Evolutionary conservation across 2,329 filamentous ascomycete species (phyloP), one percentile per base, ranked within the genome.

Genomic region (Westerdykella aurantiaca): DNA sequence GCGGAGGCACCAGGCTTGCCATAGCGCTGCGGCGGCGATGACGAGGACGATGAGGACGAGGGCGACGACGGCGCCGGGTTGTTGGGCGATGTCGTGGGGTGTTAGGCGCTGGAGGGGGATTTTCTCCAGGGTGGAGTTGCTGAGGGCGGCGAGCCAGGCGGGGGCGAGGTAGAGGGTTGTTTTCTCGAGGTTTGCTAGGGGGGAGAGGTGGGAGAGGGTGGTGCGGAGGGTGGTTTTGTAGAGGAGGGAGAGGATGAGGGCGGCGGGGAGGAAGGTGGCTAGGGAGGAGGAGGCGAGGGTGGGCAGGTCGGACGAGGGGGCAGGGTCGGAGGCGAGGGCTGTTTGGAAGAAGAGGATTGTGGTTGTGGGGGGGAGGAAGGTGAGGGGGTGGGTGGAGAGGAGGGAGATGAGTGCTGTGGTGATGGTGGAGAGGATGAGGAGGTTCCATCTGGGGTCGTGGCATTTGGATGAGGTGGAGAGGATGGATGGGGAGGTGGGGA

Each of bases 101-200:
- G 63, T 67, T 7, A 68, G 56, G 2, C 65, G 60, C 35, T 61
- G 56, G 33, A 68, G 57, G 18, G 65, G 64, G 25, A 68, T 66
- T 34, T 46, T 50, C 6, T 66, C 63, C 17, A 67, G 53, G 1
- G 63, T 65, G 23, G 64, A 49, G 37, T 63, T 65, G 25, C 48
- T 52, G 2, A 68, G 43, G 5, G 64, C 60, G 7, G 63, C 63
- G 1, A 67, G 53, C 65, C 65, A 68, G 38, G 54, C 56, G 12
- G 50, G 60, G 18, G 63, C 64, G 1, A 67, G 42, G 64, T 64
- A 68, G 0, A 68, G 50, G 9, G 67, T 38, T 0, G 64, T 64
- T 51, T 66, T 68, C 16, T 68, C 65, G 6, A 65, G 37, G 23
- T 60, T 60, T n/a, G 63, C 64, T 12, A 9, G 7, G 25, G 25